Conservation (phyloP, 495 filamentous ascomycete species). For the Terfezia claveryi region DNA sequence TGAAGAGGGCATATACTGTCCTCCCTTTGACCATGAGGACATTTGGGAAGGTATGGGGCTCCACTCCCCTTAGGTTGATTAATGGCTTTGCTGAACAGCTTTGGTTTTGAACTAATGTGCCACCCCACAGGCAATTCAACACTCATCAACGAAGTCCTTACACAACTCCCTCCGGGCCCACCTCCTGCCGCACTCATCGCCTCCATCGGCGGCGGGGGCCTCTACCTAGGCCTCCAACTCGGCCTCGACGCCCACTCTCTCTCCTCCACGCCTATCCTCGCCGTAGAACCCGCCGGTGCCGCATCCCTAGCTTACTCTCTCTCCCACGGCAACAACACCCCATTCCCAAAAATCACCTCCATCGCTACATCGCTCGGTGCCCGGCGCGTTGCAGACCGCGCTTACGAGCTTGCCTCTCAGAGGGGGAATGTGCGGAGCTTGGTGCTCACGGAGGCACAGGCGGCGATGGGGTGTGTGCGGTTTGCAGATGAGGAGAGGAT, state of each 20-base stretch:
- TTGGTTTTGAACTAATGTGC: too few species aligned
- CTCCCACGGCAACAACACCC: constrained; percentile 35
- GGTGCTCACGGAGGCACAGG: constrained; percentile 59
- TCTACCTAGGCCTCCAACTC: constrained; percentile 57
- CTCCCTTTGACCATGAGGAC: constrained; percentile 70
- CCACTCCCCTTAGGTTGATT: too few species aligned
- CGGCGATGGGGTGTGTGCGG: constrained; percentile 48
- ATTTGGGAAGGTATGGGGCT: constrained; percentile 47
- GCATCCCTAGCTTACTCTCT: constrained; percentile 44
- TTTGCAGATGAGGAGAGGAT: constrained; percentile 66
- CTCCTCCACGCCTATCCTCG: constrained; percentile 32
- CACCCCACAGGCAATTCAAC: constrained; percentile 26
- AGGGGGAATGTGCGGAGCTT: constrained; percentile 34
- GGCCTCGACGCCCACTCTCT: constrained; percentile 36
- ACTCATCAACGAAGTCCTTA: constrained; percentile 49
- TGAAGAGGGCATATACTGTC: constrained; percentile 50
- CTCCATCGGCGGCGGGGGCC: constrained; percentile 71
- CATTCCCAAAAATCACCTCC: constrained; percentile 52
- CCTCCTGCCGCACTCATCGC: constrained; percentile 48
- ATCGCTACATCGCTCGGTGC: constrained; percentile 65
- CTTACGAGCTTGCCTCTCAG: constrained; percentile 39
- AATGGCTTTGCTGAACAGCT: too few species aligned
- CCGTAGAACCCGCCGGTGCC: constrained; percentile 65
- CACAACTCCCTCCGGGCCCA: constrained; percentile 28
- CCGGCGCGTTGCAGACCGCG: constrained; percentile 43